These are phyloP conservation scores for Gynochthodes officinalis DNA, from an alignment of 257 asterid species.

Conservation along the genomic window DNA sequence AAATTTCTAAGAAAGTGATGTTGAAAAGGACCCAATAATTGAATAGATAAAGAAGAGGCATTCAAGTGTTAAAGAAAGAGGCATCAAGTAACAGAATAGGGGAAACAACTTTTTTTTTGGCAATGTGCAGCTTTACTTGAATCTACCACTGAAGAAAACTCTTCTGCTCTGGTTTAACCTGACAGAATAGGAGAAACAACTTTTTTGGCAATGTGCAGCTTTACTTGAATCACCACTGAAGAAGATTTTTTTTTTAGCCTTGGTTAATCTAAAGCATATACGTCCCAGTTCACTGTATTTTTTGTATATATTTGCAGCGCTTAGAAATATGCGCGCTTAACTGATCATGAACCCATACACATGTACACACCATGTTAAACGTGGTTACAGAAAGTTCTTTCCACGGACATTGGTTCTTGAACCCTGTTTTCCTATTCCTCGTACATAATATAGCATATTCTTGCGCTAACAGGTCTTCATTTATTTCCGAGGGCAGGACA, in stretches of 20 bases:
- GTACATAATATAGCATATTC: no score
- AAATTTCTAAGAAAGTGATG: slow-evolving; percentile 18
- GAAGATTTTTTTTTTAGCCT: background rate
- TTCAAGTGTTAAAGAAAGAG: background rate
- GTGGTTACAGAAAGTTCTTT: no score
- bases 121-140: slow-evolving; percentile 36
- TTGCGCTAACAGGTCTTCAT: no score
- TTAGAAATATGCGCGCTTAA: no score
- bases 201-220: slow-evolving; percentile 45
- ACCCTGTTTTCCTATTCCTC: no score
- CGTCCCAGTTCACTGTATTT: background rate
- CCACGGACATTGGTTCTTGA: no score
- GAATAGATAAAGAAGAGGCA: background rate
- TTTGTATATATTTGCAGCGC: background rate
- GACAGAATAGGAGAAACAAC: slow-evolving; percentile 28
- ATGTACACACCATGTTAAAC: no score
- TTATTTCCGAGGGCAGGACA: no score
- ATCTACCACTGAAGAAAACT: background rate
- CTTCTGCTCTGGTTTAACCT: background rate
- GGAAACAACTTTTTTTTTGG: slow-evolving; percentile 20
- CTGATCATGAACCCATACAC: no score
- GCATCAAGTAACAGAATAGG: no score
- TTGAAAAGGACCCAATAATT: background rate
- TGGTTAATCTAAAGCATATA: background rate
- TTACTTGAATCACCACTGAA: background rate